Evolutionary conservation across 2,329 filamentous ascomycete genomes (phyloP).

Genomic region (Daldinia sp.): DNA sequence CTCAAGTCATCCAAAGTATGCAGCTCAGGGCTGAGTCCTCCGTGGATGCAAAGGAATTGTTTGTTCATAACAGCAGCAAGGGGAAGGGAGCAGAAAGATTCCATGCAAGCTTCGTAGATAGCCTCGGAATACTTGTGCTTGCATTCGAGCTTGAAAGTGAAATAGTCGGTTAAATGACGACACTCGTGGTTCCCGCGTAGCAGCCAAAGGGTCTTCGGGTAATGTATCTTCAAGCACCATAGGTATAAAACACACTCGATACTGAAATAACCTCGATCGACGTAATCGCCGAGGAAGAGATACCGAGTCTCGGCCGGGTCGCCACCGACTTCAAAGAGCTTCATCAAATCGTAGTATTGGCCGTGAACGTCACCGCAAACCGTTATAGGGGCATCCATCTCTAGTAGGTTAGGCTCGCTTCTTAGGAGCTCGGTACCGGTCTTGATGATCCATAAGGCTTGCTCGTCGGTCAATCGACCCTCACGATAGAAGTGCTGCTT

Average conservation of each 20-base stretch:
- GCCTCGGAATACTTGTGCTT: conserved; percentile 99
- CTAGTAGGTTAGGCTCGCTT: conserved; percentile 91
- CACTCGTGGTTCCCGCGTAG: conserved; percentile 98
- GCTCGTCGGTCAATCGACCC: conserved; percentile 94
- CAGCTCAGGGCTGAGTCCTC: conserved; percentile 92
- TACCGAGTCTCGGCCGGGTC: conserved; percentile 97
- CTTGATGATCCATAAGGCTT: conserved; percentile 94
- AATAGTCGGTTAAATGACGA: conserved; percentile 98
- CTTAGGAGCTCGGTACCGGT: conserved; percentile 87
- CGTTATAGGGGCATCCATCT: conserved; percentile 99
- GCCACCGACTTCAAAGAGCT: conserved; percentile 97
- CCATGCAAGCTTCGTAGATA: conserved; percentile 97
- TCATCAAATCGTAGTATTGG: conserved; percentile 99
- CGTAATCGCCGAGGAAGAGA: conserved; percentile 96
- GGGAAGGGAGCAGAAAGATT: conserved; percentile 94
- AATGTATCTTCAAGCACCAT: conserved; percentile 99
- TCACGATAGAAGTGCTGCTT: conserved; percentile 99
- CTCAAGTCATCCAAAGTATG: conserved; percentile 95
- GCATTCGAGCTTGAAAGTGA: conserved; percentile 99
- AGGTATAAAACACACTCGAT: conserved; percentile 99
- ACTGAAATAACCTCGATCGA: conserved; percentile 97
- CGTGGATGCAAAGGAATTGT: conserved; percentile 98
- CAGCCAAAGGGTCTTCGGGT: conserved; percentile 96
- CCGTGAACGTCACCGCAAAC: conserved; percentile 98
- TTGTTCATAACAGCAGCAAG: conserved; percentile 99